A percentile compares a stretch with the other conserved stretches of the same genome.
phyloP scores from a whole-genome alignment of 306 rosid species.

The Gastrolobium villosum region DNA sequence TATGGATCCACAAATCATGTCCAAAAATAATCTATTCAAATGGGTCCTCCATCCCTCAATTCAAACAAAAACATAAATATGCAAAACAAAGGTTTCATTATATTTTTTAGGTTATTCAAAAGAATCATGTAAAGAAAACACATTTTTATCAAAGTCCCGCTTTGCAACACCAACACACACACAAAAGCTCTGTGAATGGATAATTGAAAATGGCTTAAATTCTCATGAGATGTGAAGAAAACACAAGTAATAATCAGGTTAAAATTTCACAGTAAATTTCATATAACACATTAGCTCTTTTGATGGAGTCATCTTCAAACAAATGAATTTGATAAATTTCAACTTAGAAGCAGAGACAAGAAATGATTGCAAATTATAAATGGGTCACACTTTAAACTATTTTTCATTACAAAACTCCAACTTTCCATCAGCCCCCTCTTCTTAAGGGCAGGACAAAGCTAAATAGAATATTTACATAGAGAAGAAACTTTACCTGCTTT shows the following conservation, averaged over 20 bases:
- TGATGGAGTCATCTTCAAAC: background rate
- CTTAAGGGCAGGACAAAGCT: background rate
- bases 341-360: background rate
- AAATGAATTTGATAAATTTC: background rate
- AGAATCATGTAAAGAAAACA: background rate
- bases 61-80: background rate
- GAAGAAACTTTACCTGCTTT: constrained; percentile 46
- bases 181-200: background rate
- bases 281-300: background rate
- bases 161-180: background rate
- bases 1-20: background rate
- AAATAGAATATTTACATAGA: background rate
- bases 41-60: background rate
- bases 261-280: background rate
- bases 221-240: background rate
- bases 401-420: background rate
- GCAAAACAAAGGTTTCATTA: background rate
- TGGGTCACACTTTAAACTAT: background rate
- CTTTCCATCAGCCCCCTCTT: background rate
- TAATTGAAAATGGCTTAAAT: background rate
- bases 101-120: background rate
- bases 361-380: background rate
- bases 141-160: background rate
- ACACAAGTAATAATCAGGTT: background rate
- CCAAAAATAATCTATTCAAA: background rate